Evolutionary conservation across 2,329 filamentous ascomycete genomes (phyloP), one percentile per base, ranked within the genome.

Genomic region (Fusarium nisikadoi): DNA sequence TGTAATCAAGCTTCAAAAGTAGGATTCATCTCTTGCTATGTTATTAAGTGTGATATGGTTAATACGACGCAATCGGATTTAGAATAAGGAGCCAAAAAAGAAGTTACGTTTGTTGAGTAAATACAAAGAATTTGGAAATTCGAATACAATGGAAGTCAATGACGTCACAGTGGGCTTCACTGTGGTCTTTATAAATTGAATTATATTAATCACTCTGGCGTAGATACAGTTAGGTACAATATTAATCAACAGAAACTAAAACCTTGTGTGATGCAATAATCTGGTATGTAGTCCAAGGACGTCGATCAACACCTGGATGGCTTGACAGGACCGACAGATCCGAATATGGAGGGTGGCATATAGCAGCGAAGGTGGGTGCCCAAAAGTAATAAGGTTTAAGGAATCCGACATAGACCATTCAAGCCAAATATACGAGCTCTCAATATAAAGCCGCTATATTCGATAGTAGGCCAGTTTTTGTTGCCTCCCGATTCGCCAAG

Each of bases 381-480:
- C 14, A 7, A 6, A 11, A 17, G 27, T 12, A 31, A 31, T 31
- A n/a, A 47, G n/a, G 20, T 47, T 31, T 31, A 10, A 27, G 23
- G 17, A 31, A 14, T 20, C 27, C 8, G n/a, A 17, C 20, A 31
- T 9, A 47, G 20, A 31, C 20, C n/a, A 47, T n/a, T 10, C 3
- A 16, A 14, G 45, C 20, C 27, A n/a, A 47, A n/a, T 31, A 47
- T 47, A 31, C 45, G 27, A 31, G 20, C 17, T 47, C 3, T 7
- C 10, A 10, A n/a, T n/a, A 12, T 3, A 4, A 17, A n/a, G 14
- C 10, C n/a, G 7, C 14, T 31, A 31, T 3, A 6, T 12, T n/a
- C 3, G 3, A 29, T 31, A 9, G 3, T 12, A 10, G 8, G 2
- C 6, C 1, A 3, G 3, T n/a, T 4, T 17, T n/a, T n/a, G 14